Base-by-base conservation (phyloP, 1,139 yeast species). In the Arxiozyma bovina region DNA sequence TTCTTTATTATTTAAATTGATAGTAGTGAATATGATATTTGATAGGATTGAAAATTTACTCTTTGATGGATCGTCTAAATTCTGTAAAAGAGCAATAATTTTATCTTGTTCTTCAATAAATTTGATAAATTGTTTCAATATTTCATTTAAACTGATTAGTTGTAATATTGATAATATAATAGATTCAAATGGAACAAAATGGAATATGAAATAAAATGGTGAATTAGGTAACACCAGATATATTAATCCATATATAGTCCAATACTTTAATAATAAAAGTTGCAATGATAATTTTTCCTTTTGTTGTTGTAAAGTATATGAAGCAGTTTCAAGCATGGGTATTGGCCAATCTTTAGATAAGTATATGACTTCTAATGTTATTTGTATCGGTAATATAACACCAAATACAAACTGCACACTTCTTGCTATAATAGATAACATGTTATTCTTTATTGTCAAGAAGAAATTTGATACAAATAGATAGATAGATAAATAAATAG, bases 381-480 rank as follows among this genome's bases (percentile, higher is more conserved):
- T 52, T 48, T 54, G 57, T 17, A 61, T 46, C 21, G 64, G 64
- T 9, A 60, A 51, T n/a, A 60, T 42, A 20, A 58, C 58, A 9
- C 59, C 53, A n/a, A 50, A 20, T 18, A 53, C 50, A 49, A 48
- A 51, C 42, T 46, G 49, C 18, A 46, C 2, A 27, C 30, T 34
- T 15, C 27, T 23, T 22, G 48, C 38, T 50, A 45, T 30, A 38
- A 18, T 20, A 25, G 42, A 50, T 27, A 40, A 44, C 49, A 46
- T 46, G 3, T 17, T 44, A n/a, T 34, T 34, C 40, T 12, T 34
- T 34, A 9, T 34, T 34, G 8, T 12, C 40, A 34, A 15, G 11
- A 6, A 34, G 17, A 15, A 12, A 34, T 2, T 34, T 6, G 40
- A 15, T 34, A 34, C 1, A 34, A 34, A 15, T 27, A 27, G 8